Conservation (phyloP, 2,329 filamentous ascomycete species). For the Arthrinium phaeospermum region DNA sequence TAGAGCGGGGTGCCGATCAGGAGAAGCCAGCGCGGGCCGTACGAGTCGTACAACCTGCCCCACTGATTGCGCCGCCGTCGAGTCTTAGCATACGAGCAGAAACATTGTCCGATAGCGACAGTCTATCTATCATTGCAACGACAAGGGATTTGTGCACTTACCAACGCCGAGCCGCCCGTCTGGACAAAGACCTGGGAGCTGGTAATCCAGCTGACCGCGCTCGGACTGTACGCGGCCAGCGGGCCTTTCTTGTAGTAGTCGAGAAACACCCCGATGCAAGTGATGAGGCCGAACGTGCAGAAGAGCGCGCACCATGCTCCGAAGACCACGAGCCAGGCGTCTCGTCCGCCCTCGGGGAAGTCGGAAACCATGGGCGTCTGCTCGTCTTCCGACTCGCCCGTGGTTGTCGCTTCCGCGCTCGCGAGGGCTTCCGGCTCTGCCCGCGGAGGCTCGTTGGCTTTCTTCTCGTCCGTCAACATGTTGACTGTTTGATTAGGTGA, state of each 20-base stretch:
- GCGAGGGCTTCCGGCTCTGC: background rate
- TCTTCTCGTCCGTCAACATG: background rate
- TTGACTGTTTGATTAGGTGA: background rate
- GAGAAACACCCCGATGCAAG: conserved; percentile 60
- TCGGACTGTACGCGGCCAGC: conserved; percentile 52
- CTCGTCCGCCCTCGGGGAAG: conserved; percentile 63
- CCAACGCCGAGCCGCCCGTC: conserved; percentile 52
- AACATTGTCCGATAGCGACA: too few relatives aligned
- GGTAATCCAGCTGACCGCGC: conserved; percentile 62
- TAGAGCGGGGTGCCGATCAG: conserved; percentile 57
- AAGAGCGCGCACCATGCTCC: conserved; percentile 49
- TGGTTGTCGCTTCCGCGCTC: background rate
- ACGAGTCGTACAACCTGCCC: conserved; percentile 47
- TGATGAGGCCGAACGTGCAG: conserved; percentile 46
- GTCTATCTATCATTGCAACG: too few relatives aligned
- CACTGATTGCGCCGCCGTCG: background rate
- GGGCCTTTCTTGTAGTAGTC: conserved; percentile 58
- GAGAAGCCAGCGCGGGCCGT: conserved; percentile 57
- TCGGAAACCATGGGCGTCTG: conserved; percentile 37
- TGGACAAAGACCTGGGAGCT: conserved; percentile 54
- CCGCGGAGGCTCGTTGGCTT: background rate
- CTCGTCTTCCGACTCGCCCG: background rate
- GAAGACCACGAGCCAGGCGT: conserved; percentile 63
- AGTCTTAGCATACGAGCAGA: too few relatives aligned
- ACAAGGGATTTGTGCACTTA: conserved; percentile 28